Percentiles rank a stretch among this genome's conserved stretches.
These are phyloP conservation scores for Petasospora fabianii DNA, from an alignment of 1,139 yeast genomes.

Conservation along the genomic window DNA sequence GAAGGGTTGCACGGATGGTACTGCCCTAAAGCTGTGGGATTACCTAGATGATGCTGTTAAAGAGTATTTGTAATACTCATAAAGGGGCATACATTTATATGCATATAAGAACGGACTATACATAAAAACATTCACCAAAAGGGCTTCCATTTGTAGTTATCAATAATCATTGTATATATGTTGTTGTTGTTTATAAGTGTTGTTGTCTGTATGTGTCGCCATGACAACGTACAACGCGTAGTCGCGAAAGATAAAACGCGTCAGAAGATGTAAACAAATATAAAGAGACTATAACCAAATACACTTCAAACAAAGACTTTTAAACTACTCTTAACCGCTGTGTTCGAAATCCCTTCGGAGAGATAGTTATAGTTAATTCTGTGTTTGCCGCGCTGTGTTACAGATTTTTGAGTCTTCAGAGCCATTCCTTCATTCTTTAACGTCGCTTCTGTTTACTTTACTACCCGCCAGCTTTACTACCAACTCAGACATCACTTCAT, in stretches of 20 bases:
- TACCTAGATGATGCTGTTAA: slow-evolving; percentile 7
- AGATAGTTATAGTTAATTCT: too few species aligned
- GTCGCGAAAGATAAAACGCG: not conserved
- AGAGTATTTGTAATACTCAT: not conserved
- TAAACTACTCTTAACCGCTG: not conserved
- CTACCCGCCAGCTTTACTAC: not conserved
- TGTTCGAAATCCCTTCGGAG: too few species aligned
- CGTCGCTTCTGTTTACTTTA: too few species aligned
- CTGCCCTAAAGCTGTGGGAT: slow-evolving; percentile 27
- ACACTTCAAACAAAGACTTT: not conserved
- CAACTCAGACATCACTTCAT: not conserved
- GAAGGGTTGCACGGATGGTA: slow-evolving; percentile 28
- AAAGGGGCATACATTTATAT: not conserved
- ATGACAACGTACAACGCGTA: not conserved
- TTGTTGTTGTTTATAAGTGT: not conserved
- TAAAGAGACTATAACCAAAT: not conserved
- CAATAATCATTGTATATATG: too few species aligned
- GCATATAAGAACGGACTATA: too few species aligned
- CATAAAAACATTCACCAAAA: too few species aligned
- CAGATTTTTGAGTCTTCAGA: not conserved
- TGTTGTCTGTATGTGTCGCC: not conserved
- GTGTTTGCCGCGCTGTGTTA: not conserved
- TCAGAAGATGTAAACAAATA: not conserved
- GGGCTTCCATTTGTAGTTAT: too few species aligned
- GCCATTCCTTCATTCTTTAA: too few species aligned